Base-by-base conservation (phyloP, 2,329 filamentous ascomycete genomes). In the Exophiala bonariae region DNA sequence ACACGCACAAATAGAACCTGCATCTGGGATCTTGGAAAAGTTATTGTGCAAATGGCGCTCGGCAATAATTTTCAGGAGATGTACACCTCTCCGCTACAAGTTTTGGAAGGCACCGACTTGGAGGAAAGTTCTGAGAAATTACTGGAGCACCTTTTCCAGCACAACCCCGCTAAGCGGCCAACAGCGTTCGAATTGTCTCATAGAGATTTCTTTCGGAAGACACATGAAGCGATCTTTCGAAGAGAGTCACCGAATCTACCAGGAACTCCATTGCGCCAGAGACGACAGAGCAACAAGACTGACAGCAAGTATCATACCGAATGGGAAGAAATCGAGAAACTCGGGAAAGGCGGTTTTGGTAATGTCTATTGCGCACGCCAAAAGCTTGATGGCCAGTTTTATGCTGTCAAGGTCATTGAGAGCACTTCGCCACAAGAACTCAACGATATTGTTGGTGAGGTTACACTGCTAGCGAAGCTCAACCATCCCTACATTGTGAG, bases 351-450 rank as follows among this genome's bases (percentile, higher is more conserved):
- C 34, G 93, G 92, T 0, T 99, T 96, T 68, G 93, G 93, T 4
- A 89, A 96, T 68, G 93, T 99, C 17, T 89, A 97, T 45, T 95
- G 96, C 66, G 92, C 92, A 2, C 82, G 92, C 23, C 95, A 96
- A 67, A 96, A 93, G 70, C 81, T 96, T 3, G 93, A 97, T 64
- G 89, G 89, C 1, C 87, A 91, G 48, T 85, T 95, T 34, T 99
- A 97, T 68, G 93, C 93, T 14, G 88, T 99, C 64, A 99, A 99
- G 67, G 96, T 97, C 65, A 93, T 99, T 52, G 89, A 84, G 1
- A 88, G 93, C 58, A 85, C 85, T 41, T 89, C 89, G 1, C 80
- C 86, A 19, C 79, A 84, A 9, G 75, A 77, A 4, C 61, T 79
- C 41, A 72, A 75, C 49, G 71, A 72, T 49, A 88, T 87, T 48